phyloP scores from a whole-genome alignment of 441 rosid species.

The Syzygium syzygioides region DNA sequence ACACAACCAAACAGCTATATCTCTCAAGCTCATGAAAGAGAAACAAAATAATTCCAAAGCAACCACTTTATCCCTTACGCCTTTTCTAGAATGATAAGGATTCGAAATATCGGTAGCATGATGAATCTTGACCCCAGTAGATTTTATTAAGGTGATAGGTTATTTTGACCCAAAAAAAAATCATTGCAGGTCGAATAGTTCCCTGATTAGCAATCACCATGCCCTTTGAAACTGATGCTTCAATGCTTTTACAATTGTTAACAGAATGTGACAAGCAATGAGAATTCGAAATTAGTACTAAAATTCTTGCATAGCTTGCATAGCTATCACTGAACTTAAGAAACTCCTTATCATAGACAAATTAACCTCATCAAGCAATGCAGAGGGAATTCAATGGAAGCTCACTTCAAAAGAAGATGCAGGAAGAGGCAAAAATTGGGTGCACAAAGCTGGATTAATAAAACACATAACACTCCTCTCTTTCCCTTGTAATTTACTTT shows the following conservation, averaged over 20 bases:
- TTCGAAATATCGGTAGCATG: background rate
- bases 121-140: background rate
- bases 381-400: background rate
- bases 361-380: background rate
- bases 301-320: background rate
- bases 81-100: background rate
- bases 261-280: background rate
- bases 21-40: background rate
- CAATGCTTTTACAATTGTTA: background rate
- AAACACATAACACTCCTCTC: background rate
- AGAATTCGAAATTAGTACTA: background rate
- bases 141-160: background rate
- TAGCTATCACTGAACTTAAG: background rate
- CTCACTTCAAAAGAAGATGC: background rate
- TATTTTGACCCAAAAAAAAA: background rate
- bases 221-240: background rate
- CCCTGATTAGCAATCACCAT: background rate
- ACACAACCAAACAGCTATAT: background rate
- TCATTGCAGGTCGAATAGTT: background rate
- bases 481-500: background rate
- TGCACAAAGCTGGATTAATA: background rate
- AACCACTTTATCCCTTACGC: background rate
- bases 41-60: background rate
- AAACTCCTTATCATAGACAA: background rate
- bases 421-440: background rate